Evolutionary conservation across 768 basidiomycete genomes (phyloP).

Genomic region (Agaricus subrufescens): DNA sequence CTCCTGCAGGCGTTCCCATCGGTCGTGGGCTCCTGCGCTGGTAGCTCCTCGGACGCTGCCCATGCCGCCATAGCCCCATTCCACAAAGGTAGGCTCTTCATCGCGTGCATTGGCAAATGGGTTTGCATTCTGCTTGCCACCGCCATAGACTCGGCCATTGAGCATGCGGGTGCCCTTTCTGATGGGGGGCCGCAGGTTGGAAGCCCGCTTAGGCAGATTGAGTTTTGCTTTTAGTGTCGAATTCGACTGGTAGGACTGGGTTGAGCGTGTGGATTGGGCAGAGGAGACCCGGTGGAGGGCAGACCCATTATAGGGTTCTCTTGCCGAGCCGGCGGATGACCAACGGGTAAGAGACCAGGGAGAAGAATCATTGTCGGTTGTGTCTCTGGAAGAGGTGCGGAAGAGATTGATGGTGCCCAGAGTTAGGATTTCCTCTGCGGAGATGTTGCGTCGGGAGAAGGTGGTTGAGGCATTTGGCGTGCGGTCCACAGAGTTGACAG

Average conservation of each 20-base stretch:
- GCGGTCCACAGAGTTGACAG: slow-evolving; percentile 31
- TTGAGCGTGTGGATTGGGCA: slow-evolving; percentile 18
- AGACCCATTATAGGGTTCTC: slow-evolving; percentile 17
- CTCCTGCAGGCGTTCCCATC: slow-evolving; percentile 20
- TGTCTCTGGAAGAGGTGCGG: slow-evolving; percentile 26
- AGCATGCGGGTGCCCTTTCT: slow-evolving; percentile 61
- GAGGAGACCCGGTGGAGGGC: slow-evolving; percentile 32
- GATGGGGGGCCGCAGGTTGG: slow-evolving; percentile 12
- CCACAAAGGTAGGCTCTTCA: slow-evolving; percentile 81
- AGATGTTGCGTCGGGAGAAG: slow-evolving; percentile 21
- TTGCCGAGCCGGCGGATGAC: slow-evolving; percentile 18
- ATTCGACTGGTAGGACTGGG: slow-evolving; percentile 20
- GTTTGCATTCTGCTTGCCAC: slow-evolving; percentile 44
- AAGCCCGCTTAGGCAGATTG: slow-evolving; percentile 11
- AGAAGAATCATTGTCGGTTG: slow-evolving; percentile 13
- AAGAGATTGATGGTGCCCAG: slow-evolving; percentile 35
- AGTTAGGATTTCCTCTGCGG: slow-evolving; percentile 31
- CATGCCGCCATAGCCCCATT: slow-evolving; percentile 91
- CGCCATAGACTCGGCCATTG: slow-evolving; percentile 78
- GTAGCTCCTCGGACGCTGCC: slow-evolving; percentile 49
- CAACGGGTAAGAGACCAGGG: slow-evolving; percentile 26
- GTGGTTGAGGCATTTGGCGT: slow-evolving; percentile 11
- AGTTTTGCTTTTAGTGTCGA: slow-evolving; percentile 13
- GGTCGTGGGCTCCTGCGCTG: slow-evolving; percentile 29
- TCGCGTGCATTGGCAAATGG: slow-evolving; percentile 61